Conservation (phyloP, 495 filamentous ascomycete species). For the Bacidia rubella region DNA sequence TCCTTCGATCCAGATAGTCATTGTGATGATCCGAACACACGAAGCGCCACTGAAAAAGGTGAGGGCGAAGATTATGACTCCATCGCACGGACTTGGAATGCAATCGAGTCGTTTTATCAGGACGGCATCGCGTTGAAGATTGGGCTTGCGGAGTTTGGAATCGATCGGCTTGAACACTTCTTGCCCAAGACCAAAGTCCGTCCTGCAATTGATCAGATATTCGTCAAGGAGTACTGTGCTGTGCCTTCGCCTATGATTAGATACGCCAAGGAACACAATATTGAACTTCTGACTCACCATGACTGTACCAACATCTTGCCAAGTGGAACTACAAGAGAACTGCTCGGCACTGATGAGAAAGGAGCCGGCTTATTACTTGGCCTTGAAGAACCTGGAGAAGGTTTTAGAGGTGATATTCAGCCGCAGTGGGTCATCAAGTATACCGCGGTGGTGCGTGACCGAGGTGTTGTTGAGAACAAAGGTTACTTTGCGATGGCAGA, state of each 20-base stretch:
- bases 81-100: conserved; percentile 55
- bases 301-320: conserved; percentile 88
- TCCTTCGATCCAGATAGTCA: conserved; percentile 52
- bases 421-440: conserved; percentile 97
- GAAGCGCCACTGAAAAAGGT: conserved; percentile 42
- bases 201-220: conserved; percentile 90
- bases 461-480: conserved; percentile 98
- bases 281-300: conserved; percentile 86
- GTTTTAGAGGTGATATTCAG: conserved; percentile 58
- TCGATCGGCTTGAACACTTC: conserved; percentile 57
- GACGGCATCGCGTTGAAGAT: conserved; percentile 58
- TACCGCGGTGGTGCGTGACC: conserved; percentile 87
- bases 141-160: conserved; percentile 84
- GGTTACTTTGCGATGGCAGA: conserved; percentile 86
- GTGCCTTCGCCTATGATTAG: conserved; percentile 79
- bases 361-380: conserved; percentile 54
- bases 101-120: conserved; percentile 61
- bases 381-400: conserved; percentile 31
- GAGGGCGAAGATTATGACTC: conserved; percentile 45
- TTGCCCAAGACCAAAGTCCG: conserved; percentile 51
- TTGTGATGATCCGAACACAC: conserved; percentile 73
- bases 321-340: conserved; percentile 64
- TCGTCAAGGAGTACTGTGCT: conserved; percentile 89
- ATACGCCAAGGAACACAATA: conserved; percentile 69
- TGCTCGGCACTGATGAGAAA: conserved; percentile 52